Percentiles rank a stretch among this genome's conserved stretches.
phyloP scores from a whole-genome alignment of 1,284 basidiomycete genomes.

The Vanrija pseudolonga region DNA sequence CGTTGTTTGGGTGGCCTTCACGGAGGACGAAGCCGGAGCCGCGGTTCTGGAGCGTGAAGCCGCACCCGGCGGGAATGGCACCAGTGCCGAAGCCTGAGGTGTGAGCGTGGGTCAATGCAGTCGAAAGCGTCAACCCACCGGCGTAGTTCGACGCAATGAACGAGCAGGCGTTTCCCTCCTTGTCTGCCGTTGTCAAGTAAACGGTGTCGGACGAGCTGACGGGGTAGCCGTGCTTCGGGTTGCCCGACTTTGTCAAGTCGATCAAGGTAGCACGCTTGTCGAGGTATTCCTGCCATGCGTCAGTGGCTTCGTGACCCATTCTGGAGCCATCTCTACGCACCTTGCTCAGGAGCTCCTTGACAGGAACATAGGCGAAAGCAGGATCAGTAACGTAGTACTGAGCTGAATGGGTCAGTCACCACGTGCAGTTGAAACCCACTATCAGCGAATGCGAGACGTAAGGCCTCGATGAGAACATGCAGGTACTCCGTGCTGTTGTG shows the following conservation, averaged over 20 bases:
- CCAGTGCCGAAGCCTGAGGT: conserved; percentile 49
- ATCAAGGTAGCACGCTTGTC: conserved; percentile 70
- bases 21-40: conserved; percentile 76
- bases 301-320: neutral
- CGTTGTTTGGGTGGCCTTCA: conserved; percentile 72
- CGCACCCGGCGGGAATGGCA: conserved; percentile 83
- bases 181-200: conserved; percentile 79
- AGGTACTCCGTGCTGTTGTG: conserved; percentile 19
- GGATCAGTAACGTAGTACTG: conserved; percentile 75
- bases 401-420: neutral
- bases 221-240: conserved; percentile 56
- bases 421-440: neutral
- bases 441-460: conserved; percentile 22
- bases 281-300: conserved; percentile 65
- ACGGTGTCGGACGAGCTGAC: conserved; percentile 76
- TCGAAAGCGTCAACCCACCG: conserved; percentile 33
- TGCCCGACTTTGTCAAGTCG: conserved; percentile 57
- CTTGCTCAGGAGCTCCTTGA: conserved; percentile 71
- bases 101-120: conserved; percentile 48
- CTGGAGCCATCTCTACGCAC: conserved; percentile 44
- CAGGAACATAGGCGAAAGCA: conserved; percentile 64
- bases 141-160: conserved; percentile 81
- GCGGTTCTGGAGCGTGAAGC: conserved; percentile 89
- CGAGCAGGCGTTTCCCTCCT: conserved; percentile 82
- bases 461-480: conserved; percentile 17